A percentile compares a stretch with the other conserved stretches of the same genome.
Conservation (phyloP, 1,139 yeast genomes). For the Geotrichum phurueaensis region DNA sequence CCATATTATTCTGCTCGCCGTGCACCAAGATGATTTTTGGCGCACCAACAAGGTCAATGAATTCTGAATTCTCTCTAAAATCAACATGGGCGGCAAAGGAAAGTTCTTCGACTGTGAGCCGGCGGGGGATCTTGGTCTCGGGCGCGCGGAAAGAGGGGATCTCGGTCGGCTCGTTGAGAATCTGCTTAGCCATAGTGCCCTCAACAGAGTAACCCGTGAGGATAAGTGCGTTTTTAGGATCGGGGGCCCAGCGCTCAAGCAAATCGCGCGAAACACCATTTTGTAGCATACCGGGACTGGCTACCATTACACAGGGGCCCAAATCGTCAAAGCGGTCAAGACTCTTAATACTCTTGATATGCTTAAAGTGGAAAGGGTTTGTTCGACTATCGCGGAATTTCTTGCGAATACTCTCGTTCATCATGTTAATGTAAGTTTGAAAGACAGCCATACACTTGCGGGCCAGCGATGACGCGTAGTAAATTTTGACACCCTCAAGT, state of each 20-base stretch:
- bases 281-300: constrained; percentile 97
- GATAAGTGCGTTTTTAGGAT: constrained; percentile 78
- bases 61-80: constrained; percentile 84
- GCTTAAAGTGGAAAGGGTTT: constrained; percentile 88
- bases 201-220: constrained; percentile 97
- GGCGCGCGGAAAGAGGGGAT: constrained; percentile 77
- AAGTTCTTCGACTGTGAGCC: constrained; percentile 85
- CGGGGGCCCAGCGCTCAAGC: constrained; percentile 96
- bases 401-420: constrained; percentile 85
- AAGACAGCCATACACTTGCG: constrained; percentile 96
- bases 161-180: constrained; percentile 81
- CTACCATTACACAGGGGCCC: constrained; percentile 94
- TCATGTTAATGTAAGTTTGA: constrained; percentile 92
- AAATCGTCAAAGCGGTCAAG: constrained; percentile 83
- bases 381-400: constrained; percentile 68
- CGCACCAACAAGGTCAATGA: constrained; percentile 83
- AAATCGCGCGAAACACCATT: constrained; percentile 90
- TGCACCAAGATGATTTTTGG: constrained; percentile 77
- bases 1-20: constrained; percentile 99
- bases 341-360: constrained; percentile 70
- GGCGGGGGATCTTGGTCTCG: constrained; percentile 77
- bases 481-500: constrained; percentile 73
- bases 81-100: constrained; percentile 99
- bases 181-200: constrained; percentile 93
- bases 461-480: constrained; percentile 89